Evolutionary conservation across 495 filamentous ascomycete species (phyloP).

Genomic region (Hypoxylon lenormandii): DNA sequence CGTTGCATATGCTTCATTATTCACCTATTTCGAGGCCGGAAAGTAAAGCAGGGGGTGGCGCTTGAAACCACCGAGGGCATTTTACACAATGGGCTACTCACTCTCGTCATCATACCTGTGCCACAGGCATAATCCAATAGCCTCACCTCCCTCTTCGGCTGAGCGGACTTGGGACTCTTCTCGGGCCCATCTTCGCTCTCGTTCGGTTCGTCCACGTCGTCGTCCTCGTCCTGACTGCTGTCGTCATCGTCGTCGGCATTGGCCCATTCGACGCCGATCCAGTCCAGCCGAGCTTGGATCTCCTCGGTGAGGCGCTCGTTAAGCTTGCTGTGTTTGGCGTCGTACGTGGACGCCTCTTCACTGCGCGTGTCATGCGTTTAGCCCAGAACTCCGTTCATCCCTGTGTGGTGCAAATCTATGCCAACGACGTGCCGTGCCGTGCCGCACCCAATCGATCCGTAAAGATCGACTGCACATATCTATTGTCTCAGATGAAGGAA

Average conservation of each 20-base stretch:
- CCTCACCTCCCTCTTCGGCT: slow-evolving; percentile 62
- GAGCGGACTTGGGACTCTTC: background rate
- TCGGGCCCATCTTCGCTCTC: slow-evolving; percentile 28
- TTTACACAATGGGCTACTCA: slow-evolving; percentile 45
- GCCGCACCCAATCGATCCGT: slow-evolving; percentile 32
- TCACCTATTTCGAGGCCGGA: background rate
- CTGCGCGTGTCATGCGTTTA: slow-evolving; percentile 41
- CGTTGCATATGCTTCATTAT: background rate
- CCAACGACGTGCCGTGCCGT: slow-evolving; percentile 14
- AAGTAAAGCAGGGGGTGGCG: background rate
- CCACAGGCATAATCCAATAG: slow-evolving; percentile 83
- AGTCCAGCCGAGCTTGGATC: slow-evolving; percentile 66
- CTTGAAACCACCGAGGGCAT: background rate
- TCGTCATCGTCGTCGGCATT: slow-evolving; percentile 43
- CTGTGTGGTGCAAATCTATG: slow-evolving; percentile 8
- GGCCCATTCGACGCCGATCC: slow-evolving; percentile 71
- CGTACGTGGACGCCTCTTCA: slow-evolving; percentile 57
- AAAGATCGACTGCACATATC: slow-evolving; percentile 17
- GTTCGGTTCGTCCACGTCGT: slow-evolving; percentile 48
- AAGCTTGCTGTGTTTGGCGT: slow-evolving; percentile 57
- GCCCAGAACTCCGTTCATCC: slow-evolving; percentile 9
- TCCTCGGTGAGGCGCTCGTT: slow-evolving; percentile 57
- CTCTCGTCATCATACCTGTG: slow-evolving; percentile 71
- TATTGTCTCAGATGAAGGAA: no score
- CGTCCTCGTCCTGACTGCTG: slow-evolving; percentile 58